phyloP scores from a whole-genome alignment of 2,329 filamentous ascomycete species.

The Xylaria digitata region DNA sequence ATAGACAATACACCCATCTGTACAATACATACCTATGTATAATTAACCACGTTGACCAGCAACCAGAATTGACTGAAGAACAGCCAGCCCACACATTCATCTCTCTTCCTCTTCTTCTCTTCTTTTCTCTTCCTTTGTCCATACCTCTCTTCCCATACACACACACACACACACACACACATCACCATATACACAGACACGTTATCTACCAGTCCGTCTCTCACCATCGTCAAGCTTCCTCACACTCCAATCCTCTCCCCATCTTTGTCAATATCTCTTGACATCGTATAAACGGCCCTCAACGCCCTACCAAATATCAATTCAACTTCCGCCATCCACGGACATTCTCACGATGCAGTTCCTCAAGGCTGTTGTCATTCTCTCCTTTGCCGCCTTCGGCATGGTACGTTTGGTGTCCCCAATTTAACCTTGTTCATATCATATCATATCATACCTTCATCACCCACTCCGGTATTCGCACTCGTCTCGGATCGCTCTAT shows the following conservation, averaged over 20 bases:
- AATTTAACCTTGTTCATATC: background rate
- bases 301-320: slow-evolving; percentile 28
- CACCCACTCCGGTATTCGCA: background rate
- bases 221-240: slow-evolving; percentile 14
- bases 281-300: slow-evolving; percentile 23
- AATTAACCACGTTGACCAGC: slow-evolving; percentile 27
- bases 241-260: background rate
- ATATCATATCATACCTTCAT: slow-evolving; percentile 6
- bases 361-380: slow-evolving; percentile 42
- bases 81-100: slow-evolving; percentile 26
- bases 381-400: slow-evolving; percentile 43
- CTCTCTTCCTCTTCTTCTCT: slow-evolving; percentile 2
- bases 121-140: slow-evolving; percentile 1
- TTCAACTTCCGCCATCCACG: slow-evolving; percentile 4
- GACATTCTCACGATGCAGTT: slow-evolving; percentile 46
- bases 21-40: slow-evolving; percentile 1
- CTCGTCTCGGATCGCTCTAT: background rate
- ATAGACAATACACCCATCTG: background rate
- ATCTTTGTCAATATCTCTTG: slow-evolving; percentile 6
- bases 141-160: background rate
- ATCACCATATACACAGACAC: background rate
- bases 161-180: no score
- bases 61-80: slow-evolving; percentile 22
- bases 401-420: slow-evolving; percentile 44
- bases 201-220: background rate